Evolutionary conservation across 2,329 filamentous ascomycete species (phyloP).

Genomic region (Dactylellina leptospora): DNA sequence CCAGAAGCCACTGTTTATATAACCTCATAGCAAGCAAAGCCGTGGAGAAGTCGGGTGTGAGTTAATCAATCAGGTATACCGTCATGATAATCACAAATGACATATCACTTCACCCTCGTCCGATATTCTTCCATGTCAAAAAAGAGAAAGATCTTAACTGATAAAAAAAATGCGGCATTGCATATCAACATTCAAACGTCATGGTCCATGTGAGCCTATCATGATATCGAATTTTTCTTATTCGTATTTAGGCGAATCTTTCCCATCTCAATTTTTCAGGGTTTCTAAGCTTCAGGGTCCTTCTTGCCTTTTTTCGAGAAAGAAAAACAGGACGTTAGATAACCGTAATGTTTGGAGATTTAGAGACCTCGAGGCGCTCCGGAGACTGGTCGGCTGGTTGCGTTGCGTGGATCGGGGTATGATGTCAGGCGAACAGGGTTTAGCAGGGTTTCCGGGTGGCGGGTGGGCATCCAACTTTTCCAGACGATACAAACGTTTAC

Average conservation of each 20-base stretch:
- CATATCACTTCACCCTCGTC: conserved; percentile 25
- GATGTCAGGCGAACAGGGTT: conserved; percentile 32
- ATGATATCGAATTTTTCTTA: not conserved
- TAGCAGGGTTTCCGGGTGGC: conserved; percentile 34
- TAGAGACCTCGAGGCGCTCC: not conserved
- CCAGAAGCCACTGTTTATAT: conserved; percentile 9
- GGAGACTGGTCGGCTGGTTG: conserved; percentile 5
- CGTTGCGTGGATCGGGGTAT: conserved; percentile 29
- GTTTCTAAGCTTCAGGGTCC: no score
- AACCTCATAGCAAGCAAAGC: not conserved
- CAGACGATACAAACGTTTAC: conserved; percentile 1
- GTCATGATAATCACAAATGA: conserved; percentile 53
- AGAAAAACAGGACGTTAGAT: conserved; percentile 31
- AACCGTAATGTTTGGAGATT: conserved; percentile 41
- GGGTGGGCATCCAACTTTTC: not conserved
- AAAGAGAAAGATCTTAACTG: not conserved
- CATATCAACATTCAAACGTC: conserved; percentile 28
- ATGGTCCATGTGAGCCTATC: conserved; percentile 42
- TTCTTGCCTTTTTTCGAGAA: not conserved
- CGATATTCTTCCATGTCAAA: conserved; percentile 4
- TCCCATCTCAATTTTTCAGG: not conserved
- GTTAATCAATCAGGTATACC: conserved; percentile 22
- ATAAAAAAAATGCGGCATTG: conserved; percentile 15
- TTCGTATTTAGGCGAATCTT: conserved; percentile 1
- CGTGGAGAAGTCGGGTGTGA: conserved; percentile 11